These are phyloP conservation scores for Globisporangium middletonii DNA, from an alignment of 352 stramenopile species.

Conservation along the genomic window DNA sequence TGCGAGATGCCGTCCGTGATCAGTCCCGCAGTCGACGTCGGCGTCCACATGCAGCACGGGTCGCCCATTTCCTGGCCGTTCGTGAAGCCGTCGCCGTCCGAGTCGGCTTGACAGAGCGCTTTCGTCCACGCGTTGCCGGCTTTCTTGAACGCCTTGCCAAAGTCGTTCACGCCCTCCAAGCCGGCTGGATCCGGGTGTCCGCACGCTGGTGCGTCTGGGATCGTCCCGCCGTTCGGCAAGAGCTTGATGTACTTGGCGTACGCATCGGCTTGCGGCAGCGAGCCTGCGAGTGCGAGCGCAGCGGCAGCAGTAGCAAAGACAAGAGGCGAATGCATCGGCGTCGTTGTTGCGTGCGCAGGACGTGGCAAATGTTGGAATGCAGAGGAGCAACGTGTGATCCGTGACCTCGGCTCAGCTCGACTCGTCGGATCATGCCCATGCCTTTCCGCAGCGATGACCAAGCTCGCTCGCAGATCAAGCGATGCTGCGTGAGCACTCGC, in stretches of 20 bases:
- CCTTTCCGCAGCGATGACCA: too few relatives aligned
- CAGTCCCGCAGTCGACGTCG: constrained; percentile 31
- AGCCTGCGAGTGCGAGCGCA: constrained; percentile 7
- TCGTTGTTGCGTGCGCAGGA: background rate
- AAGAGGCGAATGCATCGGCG: background rate
- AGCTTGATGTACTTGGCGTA: constrained; percentile 42
- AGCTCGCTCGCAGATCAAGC: too few relatives aligned
- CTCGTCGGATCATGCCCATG: too few relatives aligned
- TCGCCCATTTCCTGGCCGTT: constrained; percentile 85
- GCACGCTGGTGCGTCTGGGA: constrained; percentile 36
- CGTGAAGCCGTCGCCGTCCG: constrained; percentile 76
- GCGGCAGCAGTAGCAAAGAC: background rate
- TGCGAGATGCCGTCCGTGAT: constrained; percentile 56
- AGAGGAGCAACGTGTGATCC: background rate
- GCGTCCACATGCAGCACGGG: constrained; percentile 74
- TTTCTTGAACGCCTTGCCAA: constrained; percentile 56
- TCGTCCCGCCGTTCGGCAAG: constrained; percentile 48
- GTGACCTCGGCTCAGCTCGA: background rate
- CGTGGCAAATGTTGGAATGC: constrained; percentile 1
- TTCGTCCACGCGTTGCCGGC: constrained; percentile 40
- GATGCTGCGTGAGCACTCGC: too few relatives aligned
- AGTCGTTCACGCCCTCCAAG: constrained; percentile 46
- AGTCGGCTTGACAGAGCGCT: constrained; percentile 55
- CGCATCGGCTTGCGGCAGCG: constrained; percentile 9
- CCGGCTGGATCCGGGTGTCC: constrained; percentile 47